Conservation (phyloP, 176 grass and related monocot species). For the Bonia amplexicaulis region DNA sequence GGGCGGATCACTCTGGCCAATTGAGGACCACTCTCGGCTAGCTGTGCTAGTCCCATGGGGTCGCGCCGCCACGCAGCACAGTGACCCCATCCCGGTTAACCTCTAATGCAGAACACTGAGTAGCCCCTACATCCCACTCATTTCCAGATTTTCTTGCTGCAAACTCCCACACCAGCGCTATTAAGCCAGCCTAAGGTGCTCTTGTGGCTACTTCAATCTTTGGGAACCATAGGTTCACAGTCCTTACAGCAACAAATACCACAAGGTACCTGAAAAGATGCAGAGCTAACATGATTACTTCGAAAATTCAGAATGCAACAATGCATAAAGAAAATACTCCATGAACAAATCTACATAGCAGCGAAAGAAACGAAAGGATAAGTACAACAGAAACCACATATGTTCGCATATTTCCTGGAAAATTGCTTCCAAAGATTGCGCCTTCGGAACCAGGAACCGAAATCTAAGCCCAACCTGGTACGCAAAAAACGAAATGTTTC, state of each 20-base stretch:
- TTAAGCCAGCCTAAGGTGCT: neutral
- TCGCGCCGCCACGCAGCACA: slow-evolving; percentile 78
- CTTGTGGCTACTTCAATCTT: neutral
- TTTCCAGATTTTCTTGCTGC: neutral
- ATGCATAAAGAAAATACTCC: neutral
- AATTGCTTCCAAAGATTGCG: neutral
- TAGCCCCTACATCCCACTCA: neutral
- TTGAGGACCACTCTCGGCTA: slow-evolving; percentile 64
- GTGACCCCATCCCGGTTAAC: slow-evolving; percentile 47
- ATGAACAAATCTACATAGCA: neutral
- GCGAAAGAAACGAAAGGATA: neutral
- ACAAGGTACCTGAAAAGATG: neutral
- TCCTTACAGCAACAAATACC: neutral
- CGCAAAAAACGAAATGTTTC: neutral
- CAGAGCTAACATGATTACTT: neutral
- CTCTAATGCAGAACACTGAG: neutral
- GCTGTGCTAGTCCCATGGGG: slow-evolving; percentile 56
- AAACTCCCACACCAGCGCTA: neutral
- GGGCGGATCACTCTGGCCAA: slow-evolving; percentile 40
- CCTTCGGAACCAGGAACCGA: no score
- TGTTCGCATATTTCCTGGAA: neutral
- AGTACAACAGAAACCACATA: neutral
- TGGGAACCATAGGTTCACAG: neutral
- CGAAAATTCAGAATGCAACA: neutral
- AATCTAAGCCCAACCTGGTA: no score